These are phyloP conservation scores for Taphrina communis DNA, from an alignment of 1,139 yeast genomes.

Conservation along the genomic window DNA sequence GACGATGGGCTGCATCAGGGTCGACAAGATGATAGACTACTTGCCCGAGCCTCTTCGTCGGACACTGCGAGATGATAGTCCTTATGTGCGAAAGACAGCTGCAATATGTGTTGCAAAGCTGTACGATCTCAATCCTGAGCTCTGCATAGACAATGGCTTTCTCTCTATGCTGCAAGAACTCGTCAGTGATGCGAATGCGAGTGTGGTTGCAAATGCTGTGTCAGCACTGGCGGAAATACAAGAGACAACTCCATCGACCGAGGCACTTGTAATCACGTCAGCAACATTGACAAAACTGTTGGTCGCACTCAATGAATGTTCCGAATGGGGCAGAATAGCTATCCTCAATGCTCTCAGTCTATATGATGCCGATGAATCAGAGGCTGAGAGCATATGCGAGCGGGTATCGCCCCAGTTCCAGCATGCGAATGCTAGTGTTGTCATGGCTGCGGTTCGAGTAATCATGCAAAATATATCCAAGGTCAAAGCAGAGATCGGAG, in stretches of 20 bases:
- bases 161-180: constrained; percentile 70
- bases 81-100: constrained; percentile 96
- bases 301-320: constrained; percentile 89
- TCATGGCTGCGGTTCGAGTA: constrained; percentile 82
- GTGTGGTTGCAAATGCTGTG: constrained; percentile 92
- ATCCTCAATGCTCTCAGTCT: constrained; percentile 81
- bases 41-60: constrained; percentile 86
- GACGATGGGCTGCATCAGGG: constrained; percentile 98
- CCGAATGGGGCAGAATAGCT: constrained; percentile 98
- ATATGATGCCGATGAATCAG: constrained; percentile 64
- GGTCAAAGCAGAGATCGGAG: constrained; percentile 57
- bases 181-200: constrained; percentile 87
- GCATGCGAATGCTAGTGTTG: constrained; percentile 96
- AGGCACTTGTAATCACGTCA: constrained; percentile 56
- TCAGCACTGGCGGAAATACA: constrained; percentile 83
- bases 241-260: constrained; percentile 65
- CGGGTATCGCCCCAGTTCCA: constrained; percentile 94
- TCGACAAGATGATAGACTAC: constrained; percentile 92
- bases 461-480: constrained; percentile 73
- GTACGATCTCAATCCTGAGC: constrained; percentile 79
- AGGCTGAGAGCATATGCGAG: constrained; percentile 85
- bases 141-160: constrained; percentile 88
- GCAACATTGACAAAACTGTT: constrained; percentile 68
- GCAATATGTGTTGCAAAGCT: constrained; percentile 96
- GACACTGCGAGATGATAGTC: constrained; percentile 87